phyloP scores from a whole-genome alignment of 371 early-diverging fungal genomes.

The Haplosporangium sp. region DNA sequence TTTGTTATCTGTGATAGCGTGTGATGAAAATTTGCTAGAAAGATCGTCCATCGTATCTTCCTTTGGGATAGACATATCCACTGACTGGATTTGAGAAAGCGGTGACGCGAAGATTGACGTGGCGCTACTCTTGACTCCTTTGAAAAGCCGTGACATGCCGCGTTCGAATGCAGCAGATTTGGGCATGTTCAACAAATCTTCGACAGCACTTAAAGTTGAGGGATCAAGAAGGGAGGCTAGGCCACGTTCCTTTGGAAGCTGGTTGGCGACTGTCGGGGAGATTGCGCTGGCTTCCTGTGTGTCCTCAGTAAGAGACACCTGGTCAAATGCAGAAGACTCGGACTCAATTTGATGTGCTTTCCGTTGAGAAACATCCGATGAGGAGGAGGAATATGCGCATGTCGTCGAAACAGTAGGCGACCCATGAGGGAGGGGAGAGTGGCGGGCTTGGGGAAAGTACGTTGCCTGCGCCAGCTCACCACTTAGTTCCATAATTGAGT shows the following conservation, averaged over 20 bases:
- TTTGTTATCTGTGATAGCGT: too few species aligned
- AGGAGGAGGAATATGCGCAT: not conserved
- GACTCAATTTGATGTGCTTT: slow-evolving; percentile 6
- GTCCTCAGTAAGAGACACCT: slow-evolving; percentile 40
- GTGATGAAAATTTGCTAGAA: not conserved
- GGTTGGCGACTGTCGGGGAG: not conserved
- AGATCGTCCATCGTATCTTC: not conserved
- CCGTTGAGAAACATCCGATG: not conserved
- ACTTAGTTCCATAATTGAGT: slow-evolving; percentile 43
- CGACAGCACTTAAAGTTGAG: slow-evolving; percentile 40
- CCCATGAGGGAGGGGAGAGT: slow-evolving; percentile 26
- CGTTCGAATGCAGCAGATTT: slow-evolving; percentile 51
- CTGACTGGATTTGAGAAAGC: slow-evolving; percentile 4
- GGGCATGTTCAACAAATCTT: slow-evolving; percentile 52
- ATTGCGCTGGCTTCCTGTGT: not conserved
- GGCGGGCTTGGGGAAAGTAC: slow-evolving; percentile 24
- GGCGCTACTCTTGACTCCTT: slow-evolving; percentile 48
- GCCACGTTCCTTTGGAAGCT: slow-evolving; percentile 27
- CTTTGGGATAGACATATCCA: not conserved
- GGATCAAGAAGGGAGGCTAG: slow-evolving; percentile 40
- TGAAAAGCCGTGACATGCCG: slow-evolving; percentile 48
- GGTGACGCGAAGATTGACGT: slow-evolving; percentile 42
- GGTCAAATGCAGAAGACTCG: slow-evolving; percentile 33
- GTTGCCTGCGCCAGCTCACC: slow-evolving; percentile 17
- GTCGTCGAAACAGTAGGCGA: not conserved